Evolutionary conservation across 1,139 yeast species (phyloP), one percentile per base, ranked within the genome.

Genomic region (Kurtzmaniella quercitrusa): DNA sequence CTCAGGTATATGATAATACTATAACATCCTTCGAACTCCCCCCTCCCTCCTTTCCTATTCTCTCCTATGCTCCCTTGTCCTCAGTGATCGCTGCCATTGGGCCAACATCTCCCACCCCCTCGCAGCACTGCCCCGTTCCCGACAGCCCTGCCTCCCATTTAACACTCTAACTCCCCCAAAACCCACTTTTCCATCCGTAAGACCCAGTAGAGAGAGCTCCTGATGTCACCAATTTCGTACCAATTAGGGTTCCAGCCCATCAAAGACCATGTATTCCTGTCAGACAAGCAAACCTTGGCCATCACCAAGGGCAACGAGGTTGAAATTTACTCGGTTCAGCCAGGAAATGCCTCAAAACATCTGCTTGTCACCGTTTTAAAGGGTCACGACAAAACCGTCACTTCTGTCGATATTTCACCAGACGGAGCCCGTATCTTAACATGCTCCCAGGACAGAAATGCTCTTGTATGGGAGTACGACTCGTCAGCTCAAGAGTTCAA

Each of bases 361-460:
- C 66, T 67, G 49, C 70, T 81, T 49, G 68, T 87, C 46, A 75
- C 94, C 25, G 75, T 76, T 3, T 75, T 93, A 56, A 67, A 75
- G 38, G 95, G 89, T 50, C 99, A 94, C 63, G 98, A 93, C 66
- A 91, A 91, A 64, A 82, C 94, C 2, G 94, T 94, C 41, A 93
- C 98, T 11, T 90, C 97, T 0, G 90, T 94, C 34, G 99, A 94
- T 59, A 83, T 94, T 54, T 86, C 96, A 21, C 75, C 80, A 21
- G 89, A 88, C 54, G 97, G 97, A 38, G 50, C 65, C 38, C 82
- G 85, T 59, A 88, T 94, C 55, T 94, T 93, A 56, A 93, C 98
- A 25, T 91, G 98, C 63, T 91, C 98, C 4, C 98, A 94, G 67
- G 99, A 94, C 65, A 79, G 99, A 65, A 94, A 94, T 58, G 98